phyloP scores from a whole-genome alignment of 169 alveolate species.

The Plasmodium cynomolgi region DNA sequence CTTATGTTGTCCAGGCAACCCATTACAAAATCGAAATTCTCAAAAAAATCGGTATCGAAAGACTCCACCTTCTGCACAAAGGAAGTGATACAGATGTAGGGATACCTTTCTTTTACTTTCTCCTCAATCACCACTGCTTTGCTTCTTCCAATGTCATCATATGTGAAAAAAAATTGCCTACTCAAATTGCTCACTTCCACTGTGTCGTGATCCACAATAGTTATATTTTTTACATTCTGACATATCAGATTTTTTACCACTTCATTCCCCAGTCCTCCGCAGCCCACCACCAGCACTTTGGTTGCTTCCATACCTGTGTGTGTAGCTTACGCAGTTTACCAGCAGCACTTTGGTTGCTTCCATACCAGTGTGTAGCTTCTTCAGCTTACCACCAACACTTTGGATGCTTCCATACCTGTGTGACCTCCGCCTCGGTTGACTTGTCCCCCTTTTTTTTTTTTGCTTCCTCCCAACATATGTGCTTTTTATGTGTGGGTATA shows the following conservation, averaged over 20 bases:
- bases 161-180: constrained; percentile 77
- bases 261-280: constrained; percentile 82
- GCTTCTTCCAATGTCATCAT: constrained; percentile 21
- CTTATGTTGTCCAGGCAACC: constrained; percentile 66
- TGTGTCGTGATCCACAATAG: constrained; percentile 79
- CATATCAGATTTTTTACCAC: constrained; percentile 75
- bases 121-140: background rate
- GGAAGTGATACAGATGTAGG: constrained; percentile 20
- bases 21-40: constrained; percentile 29
- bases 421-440: background rate
- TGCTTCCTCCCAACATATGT: background rate
- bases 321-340: background rate
- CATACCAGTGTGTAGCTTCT: background rate
- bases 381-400: background rate
- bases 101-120: constrained; percentile 9
- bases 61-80: constrained; percentile 8
- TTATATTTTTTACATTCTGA: constrained; percentile 37
- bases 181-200: constrained; percentile 78
- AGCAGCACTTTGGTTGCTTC: background rate
- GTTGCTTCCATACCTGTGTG: background rate
- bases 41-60: constrained; percentile 30
- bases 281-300: constrained; percentile 76
- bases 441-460: background rate
- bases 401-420: background rate
- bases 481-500: background rate